These are phyloP conservation scores for Fusarium nygamai DNA, from an alignment of 2,329 filamentous ascomycete species.

Conservation along the genomic window DNA sequence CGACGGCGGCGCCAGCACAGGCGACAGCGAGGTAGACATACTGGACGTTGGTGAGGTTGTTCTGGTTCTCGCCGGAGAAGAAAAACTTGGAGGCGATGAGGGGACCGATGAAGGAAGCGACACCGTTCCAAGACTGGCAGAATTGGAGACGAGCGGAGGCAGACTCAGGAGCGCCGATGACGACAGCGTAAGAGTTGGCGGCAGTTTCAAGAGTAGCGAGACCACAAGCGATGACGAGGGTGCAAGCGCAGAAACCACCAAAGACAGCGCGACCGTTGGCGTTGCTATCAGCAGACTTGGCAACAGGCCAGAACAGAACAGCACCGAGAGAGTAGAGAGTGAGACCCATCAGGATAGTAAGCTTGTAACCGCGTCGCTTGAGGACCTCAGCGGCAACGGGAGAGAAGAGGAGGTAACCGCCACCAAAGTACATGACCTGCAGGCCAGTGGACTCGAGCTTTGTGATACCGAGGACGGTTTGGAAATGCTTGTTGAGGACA, in stretches of 20 bases:
- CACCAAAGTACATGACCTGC: constrained; percentile 67
- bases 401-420: constrained; percentile 51
- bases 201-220: constrained; percentile 79
- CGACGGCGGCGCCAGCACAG: constrained; percentile 72
- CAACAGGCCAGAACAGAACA: constrained; percentile 64
- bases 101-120: constrained; percentile 77
- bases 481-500: constrained; percentile 62
- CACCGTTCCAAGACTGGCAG: constrained; percentile 80
- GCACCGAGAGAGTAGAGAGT: constrained; percentile 71
- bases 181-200: constrained; percentile 73
- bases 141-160: constrained; percentile 55
- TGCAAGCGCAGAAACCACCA: constrained; percentile 76
- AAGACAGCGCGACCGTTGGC: constrained; percentile 56
- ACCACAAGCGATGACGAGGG: constrained; percentile 79
- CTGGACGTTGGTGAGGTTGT: constrained; percentile 73
- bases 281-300: constrained; percentile 56
- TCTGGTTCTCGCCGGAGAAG: constrained; percentile 68
- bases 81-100: constrained; percentile 78
- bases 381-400: constrained; percentile 68
- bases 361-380: constrained; percentile 71
- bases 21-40: constrained; percentile 81
- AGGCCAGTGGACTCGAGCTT: constrained; percentile 58
- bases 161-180: constrained; percentile 56
- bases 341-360: constrained; percentile 74
- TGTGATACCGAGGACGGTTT: constrained; percentile 55